A percentile compares a stretch with the other conserved stretches of the same genome.
phyloP scores from a whole-genome alignment of 306 rosid genomes.

The Ziziphus jujuba region DNA sequence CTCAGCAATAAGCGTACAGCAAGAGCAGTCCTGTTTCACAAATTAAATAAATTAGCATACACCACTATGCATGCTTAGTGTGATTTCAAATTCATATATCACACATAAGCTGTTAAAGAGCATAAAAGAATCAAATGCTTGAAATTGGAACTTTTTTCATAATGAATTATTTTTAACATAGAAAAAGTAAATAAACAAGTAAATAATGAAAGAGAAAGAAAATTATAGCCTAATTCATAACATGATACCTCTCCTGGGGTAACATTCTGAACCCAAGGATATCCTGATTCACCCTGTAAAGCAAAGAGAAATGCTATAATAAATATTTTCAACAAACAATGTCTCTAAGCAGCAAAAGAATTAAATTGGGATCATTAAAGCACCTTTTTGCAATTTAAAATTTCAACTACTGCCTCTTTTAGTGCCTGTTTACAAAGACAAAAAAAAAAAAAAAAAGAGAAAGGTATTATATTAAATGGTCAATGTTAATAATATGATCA shows the following conservation, averaged over 20 bases:
- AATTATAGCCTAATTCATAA: not conserved
- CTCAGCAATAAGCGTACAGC: conserved; percentile 67
- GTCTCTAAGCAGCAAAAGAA: conserved; percentile 11
- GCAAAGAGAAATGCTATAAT: conserved; percentile 8
- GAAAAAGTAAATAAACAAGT: not conserved
- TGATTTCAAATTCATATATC: conserved; percentile 2
- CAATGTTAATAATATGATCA: conserved; percentile 7
- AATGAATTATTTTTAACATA: not conserved
- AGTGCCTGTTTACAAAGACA: conserved; percentile 51
- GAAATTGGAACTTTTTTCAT: too few relatives aligned
- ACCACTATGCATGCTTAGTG: not conserved
- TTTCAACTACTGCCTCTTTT: conserved; percentile 68
- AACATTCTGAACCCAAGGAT: conserved; percentile 67
- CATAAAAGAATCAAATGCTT: too few relatives aligned
- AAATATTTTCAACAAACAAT: conserved; percentile 10
- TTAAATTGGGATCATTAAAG: conserved; percentile 10
- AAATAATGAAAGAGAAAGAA: not conserved
- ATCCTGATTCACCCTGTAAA: conserved; percentile 55
- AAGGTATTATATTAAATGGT: conserved; percentile 2
- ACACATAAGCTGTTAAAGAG: not conserved
- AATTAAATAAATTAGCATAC: conserved; percentile 4
- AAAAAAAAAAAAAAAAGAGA: too few relatives aligned
- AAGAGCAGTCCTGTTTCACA: conserved; percentile 62
- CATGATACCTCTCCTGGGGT: conserved; percentile 55
- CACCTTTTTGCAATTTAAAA: conserved; percentile 71